Evolutionary conservation across 768 basidiomycete genomes (phyloP), one percentile per base, ranked within the genome.

Genomic region (Hericium rajendrae): DNA sequence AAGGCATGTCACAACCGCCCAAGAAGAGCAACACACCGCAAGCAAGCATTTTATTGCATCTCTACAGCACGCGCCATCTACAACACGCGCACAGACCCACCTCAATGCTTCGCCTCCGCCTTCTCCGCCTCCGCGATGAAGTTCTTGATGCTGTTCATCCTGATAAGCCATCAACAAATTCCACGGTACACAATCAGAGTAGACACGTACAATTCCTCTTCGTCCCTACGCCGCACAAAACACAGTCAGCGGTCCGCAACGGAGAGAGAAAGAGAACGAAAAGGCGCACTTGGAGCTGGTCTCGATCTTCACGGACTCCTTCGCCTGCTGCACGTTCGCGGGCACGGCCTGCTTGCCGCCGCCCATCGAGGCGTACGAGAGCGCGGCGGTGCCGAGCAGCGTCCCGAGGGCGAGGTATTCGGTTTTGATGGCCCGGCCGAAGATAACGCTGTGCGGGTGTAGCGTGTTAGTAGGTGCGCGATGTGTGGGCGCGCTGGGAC

Each of bases 101-200:
- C 67, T 80, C 79, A 80, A 78, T 62, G 81, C 38, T 56, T 61
- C 38, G 60, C 72, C 68, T 82, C 86, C 72, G 32, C 4, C 32
- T 87, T 89, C 77, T 91, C 90, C 50, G 90, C 89, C 67, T 90
- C 88, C 56, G 80, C 82, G 59, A 91, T 80, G 68, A 88, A 92
- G 52, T 84, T 83, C 69, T 79, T 76, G 73, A 92, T 89, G 69
- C 90, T 92, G 74, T 77, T 66, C 62, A 74, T 71, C 77, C 79
- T 80, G 68, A 64, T 70, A 59, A 71, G 73, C 80, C 69, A 63
- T 69, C 65, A 69, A 65, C 65, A 70, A 67, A 64, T 63, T 63
- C 64, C 56, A 39, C 20, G 38, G 55, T 20, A 38, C 18, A 18
- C 15, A 62, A 59, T 53, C 39, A 53, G 6, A 58, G 55, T 38